Evolutionary conservation across 202 grass and related monocot genomes (phyloP).

Genomic region (Zoysia matrella): DNA sequence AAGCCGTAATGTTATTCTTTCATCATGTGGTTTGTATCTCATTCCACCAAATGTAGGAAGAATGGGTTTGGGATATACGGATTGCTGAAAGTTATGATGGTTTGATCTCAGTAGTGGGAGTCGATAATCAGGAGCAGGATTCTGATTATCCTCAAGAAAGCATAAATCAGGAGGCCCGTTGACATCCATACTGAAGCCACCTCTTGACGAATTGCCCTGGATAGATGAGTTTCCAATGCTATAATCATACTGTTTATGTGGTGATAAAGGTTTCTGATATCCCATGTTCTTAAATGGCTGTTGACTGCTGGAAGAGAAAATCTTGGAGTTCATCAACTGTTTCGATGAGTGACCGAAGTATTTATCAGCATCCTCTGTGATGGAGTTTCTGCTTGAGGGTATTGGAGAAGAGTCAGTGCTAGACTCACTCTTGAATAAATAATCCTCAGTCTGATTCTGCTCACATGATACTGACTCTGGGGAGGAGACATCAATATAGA

Average conservation of each 20-base stretch:
- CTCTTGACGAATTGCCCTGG: constrained; percentile 56
- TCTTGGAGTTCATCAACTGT: constrained; percentile 55
- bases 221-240: constrained; percentile 44
- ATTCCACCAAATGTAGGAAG: too few relatives aligned
- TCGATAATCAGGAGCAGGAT: constrained; percentile 38
- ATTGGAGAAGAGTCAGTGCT: constrained; percentile 69
- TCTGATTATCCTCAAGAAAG: constrained; percentile 58
- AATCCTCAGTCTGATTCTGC: too few relatives aligned
- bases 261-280: constrained; percentile 42
- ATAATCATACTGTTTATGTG: constrained; percentile 48
- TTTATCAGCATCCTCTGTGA: constrained; percentile 62
- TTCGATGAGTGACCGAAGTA: constrained; percentile 52
- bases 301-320: constrained; percentile 36
- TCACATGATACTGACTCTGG: too few relatives aligned
- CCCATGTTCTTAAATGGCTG: constrained; percentile 30
- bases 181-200: constrained; percentile 49
- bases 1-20: constrained; percentile 73
- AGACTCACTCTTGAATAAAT: too few relatives aligned
- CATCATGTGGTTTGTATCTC: constrained; percentile 64
- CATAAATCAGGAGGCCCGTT: constrained; percentile 69
- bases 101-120: constrained; percentile 33
- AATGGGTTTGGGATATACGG: constrained; percentile 35
- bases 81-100: not conserved
- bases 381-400: constrained; percentile 82
- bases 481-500: too few relatives aligned